A percentile compares a stretch with the other conserved stretches of the same genome.
These are phyloP conservation scores for Aegilops longissima DNA, from an alignment of 176 grass and related monocot genomes.

Conservation along the genomic window DNA sequence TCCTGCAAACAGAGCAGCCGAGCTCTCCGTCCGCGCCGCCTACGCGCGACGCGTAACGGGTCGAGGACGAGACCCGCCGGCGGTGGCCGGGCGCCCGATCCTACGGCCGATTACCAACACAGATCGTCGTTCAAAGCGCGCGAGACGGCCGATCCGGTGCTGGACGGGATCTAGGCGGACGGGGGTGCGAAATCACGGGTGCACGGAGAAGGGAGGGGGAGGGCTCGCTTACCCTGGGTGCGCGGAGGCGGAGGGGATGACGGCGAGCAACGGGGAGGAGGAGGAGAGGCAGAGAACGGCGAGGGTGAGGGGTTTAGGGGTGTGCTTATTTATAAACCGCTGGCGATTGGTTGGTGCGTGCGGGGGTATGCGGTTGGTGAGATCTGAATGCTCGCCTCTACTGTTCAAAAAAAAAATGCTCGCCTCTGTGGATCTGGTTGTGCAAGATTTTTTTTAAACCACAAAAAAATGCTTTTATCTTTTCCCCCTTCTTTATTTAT, in stretches of 20 bases:
- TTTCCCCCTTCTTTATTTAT: background rate
- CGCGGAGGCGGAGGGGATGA: background rate
- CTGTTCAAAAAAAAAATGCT: too few relatives aligned
- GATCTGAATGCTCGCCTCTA: slow-evolving; percentile 7
- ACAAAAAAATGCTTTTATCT: background rate
- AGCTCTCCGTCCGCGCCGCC: background rate
- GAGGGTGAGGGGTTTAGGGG: slow-evolving; percentile 19
- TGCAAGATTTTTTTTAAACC: background rate
- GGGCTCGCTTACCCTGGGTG: slow-evolving; percentile 28
- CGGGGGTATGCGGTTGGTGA: slow-evolving; percentile 27
- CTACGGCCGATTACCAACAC: background rate
- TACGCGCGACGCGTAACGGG: background rate
- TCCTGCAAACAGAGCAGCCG: too few relatives aligned
- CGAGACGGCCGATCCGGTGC: background rate
- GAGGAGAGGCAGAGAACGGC: background rate
- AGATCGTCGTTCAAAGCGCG: background rate
- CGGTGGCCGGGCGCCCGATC: background rate
- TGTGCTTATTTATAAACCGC: slow-evolving; percentile 38
- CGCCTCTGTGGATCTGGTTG: background rate
- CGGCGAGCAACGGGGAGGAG: background rate
- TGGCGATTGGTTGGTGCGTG: background rate
- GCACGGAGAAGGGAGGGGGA: background rate
- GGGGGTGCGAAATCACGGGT: too few relatives aligned
- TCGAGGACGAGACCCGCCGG: background rate
- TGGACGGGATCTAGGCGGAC: background rate